Base-by-base conservation (phyloP, 2,329 filamentous ascomycete genomes). In the Hypoxylon sp. region DNA sequence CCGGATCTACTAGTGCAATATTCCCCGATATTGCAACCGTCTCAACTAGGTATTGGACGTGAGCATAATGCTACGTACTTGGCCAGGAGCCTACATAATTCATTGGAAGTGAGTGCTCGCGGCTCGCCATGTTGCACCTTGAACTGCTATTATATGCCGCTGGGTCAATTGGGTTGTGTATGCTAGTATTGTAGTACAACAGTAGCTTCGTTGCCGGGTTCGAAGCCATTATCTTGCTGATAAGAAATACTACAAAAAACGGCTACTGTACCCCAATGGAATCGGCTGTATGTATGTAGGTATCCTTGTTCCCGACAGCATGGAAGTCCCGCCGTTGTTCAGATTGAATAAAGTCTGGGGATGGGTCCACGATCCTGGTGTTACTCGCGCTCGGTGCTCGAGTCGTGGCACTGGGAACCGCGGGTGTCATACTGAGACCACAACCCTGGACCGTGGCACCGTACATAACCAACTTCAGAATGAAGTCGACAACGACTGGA, bases 281-380 rank as follows among this genome's bases (percentile, higher is more conserved):
- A 47, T 63, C 24, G 46, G 50, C 44, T 46, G 5, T 17, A 24
- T 54, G 17, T 62, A 59, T 33, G 48, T 51, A 59, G 42, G 52
- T 65, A 67, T 55, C 69, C 69, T 63, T 63, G 67, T 59, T 66
- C 63, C 67, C 69, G 69, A 70, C 53, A 67, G 61, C 51, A 47
- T 63, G 67, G 69, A 66, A 67, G 63, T 67, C 67, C 69, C 69
- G 69, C 67, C 22, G 63, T 64, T 47, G 57, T 62, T 71, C 63
- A 71, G 67, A 70, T 69, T 62, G 13, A 58, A 59, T 57, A 59
- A 65, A 67, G 59, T 71, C 69, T 69, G 69, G 69, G 69, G 69
- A 60, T 22, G 59, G 47, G 8, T 48, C 59, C 59, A 60, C 59
- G 61, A 17, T 19, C 51, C 33, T 64, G 67, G 67, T 54, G 57